Evolutionary conservation across 23 red algal species (phyloP), one percentile per base, ranked within the genome.

Genomic region (Gracilaria domingensis): DNA sequence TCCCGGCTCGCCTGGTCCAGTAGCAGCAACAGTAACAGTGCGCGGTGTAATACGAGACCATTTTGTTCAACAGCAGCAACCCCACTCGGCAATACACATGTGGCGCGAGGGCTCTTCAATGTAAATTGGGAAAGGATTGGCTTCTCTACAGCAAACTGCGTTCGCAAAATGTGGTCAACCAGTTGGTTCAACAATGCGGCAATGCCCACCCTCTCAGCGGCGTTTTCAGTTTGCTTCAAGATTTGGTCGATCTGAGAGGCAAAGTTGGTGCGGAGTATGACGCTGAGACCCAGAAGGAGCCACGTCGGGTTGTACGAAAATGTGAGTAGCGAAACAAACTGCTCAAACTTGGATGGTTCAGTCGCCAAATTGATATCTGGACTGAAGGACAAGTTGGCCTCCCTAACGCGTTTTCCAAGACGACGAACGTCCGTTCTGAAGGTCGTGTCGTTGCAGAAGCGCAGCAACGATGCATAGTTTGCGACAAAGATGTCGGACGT

Each of bases 271-370:
- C 35, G 39, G 23, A 91, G 61, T 36, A 91, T 69, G 34, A 91
- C 74, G 54, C 61, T 61, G 11, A 91, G 87, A 29, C 54, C 56
- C 4, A 74, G 29, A 30, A 91, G 62, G 5, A 91, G 55, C 87
- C 87, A 91, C 5, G 39, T 74, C 11, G 87, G 54, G 45, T 91
- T 45, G 60, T 91, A 91, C 17, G 55, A 79, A 16, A 74, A 73
- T 3, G 65, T 37, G 9, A 91, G 60, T 28, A 91, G 45, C 23
- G 51, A 37, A 12, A 82, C 75, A 42, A 80, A 58, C 62, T 81
- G 76, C 38, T 71, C 62, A 32, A 72, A 42, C 0, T 37, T 39
- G 36, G 50, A 13, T 35, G 58, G 36, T 47, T 91, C 61, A 23
- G 74, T 91, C 13, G 42, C 23, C 21, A 91, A 7, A 47, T 32